Conservation (phyloP, 2,329 filamentous ascomycete species). For the Plectosphaerella plurivora region DNA sequence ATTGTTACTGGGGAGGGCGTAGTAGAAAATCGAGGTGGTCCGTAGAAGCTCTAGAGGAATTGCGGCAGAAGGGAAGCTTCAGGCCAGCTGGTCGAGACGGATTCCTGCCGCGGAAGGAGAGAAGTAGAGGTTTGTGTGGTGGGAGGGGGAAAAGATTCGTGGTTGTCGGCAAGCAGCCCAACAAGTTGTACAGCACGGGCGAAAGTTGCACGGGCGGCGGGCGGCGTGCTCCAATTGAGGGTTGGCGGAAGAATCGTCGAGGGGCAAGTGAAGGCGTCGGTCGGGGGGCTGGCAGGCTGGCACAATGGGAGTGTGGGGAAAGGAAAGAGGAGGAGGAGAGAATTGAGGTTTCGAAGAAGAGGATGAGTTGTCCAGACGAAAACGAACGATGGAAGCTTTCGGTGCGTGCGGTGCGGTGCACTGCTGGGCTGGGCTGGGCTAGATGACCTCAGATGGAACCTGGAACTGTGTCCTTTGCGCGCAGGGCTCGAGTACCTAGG, state of each 20-base stretch:
- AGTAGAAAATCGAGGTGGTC: no score
- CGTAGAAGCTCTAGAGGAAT: neutral
- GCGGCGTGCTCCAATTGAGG: neutral
- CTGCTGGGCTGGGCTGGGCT: neutral
- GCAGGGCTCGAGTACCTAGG: no score
- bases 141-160: neutral
- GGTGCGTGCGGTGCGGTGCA: neutral
- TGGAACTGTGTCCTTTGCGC: slow-evolving; percentile 2
- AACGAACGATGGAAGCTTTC: neutral
- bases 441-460: slow-evolving; percentile 1
- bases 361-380: neutral
- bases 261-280: neutral
- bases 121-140: neutral
- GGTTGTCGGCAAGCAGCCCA: neutral
- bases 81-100: slow-evolving; percentile 1
- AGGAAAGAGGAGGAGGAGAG: neutral
- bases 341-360: neutral
- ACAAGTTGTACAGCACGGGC: no score
- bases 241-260: no score
- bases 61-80: neutral
- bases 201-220: no score
- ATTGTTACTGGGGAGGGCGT: slow-evolving; percentile 1
- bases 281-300: neutral
- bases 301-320: no score
- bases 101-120: neutral